Conservation (phyloP, 768 basidiomycete genomes). For the Lyophyllum atratum region DNA sequence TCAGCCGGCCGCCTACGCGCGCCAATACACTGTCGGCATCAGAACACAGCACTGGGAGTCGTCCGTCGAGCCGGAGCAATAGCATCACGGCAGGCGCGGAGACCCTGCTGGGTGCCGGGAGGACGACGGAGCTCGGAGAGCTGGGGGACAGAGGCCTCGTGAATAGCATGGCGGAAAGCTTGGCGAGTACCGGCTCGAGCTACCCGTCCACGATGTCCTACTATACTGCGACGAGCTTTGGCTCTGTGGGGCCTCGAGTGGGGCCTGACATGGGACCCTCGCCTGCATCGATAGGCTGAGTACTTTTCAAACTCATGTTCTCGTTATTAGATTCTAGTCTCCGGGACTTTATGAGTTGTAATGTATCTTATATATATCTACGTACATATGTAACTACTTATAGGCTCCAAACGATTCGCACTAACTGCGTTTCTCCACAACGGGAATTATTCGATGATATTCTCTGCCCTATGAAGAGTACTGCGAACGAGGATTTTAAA, state of each 20-base stretch:
- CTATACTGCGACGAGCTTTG: conserved; percentile 23
- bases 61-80: conserved; percentile 38
- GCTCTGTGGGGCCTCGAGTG: background rate
- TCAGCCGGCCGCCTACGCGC: conserved; percentile 42
- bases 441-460: too few relatives aligned
- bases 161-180: conserved; percentile 1
- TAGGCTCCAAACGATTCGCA: background rate
- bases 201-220: conserved; percentile 23
- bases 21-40: conserved; percentile 34
- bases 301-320: background rate
- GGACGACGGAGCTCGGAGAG: conserved; percentile 37
- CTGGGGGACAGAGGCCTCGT: conserved; percentile 24
- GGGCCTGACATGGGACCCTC: background rate
- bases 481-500: too few relatives aligned
- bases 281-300: background rate
- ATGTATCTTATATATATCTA: conserved; percentile 11
- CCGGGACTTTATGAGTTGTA: conserved; percentile 7
- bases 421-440: too few relatives aligned
- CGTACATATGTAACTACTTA: conserved; percentile 3
- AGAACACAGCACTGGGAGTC: conserved; percentile 28
- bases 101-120: conserved; percentile 22
- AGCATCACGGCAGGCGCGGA: conserved; percentile 34
- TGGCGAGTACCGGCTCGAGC: conserved; percentile 13
- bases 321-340: background rate
- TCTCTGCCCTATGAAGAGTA: too few relatives aligned